Evolutionary conservation across 768 basidiomycete species (phyloP), one percentile per base, ranked within the genome.

Genomic region (Suillus discolor): DNA sequence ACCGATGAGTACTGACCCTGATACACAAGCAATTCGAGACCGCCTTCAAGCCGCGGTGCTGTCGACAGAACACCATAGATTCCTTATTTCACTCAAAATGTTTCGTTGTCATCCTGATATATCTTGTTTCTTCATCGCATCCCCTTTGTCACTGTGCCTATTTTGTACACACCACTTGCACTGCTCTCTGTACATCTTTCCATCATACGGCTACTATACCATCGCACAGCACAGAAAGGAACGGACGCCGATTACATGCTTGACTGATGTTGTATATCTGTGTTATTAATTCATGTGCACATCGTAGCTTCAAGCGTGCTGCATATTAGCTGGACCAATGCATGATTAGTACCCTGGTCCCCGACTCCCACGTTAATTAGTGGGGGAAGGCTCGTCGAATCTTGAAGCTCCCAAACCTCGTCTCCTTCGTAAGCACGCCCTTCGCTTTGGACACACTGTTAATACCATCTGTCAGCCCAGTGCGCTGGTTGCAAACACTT

Each of bases 171-270:
- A 59, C 38, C 38, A 59, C 39, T 28, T 25, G 16, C 57, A 41
- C 57, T 9, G 38, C 39, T 39, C 59, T 60, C 59, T 60, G 59
- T 60, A 60, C 59, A 60, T 42, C 41, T 60, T 60, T 60, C 41
- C 59, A 60, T 42, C 59, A 60, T 60, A 60, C 41, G 25, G 59
- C 12, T 60, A 60, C 59, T 28, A 60, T 60, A 60, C 59, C 59
- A 60, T 60, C 59, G 41, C 41, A 60, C 41, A 60, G 59, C 59
- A 44, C 59, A 60, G 42, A 60, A 60, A 60, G 59, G 59, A 60
- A 16, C 38, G 59, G 59, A 42, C 28, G 18, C 59, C 41, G 41
- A 60, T 60, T 42, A 60, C 25, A 60, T 44, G 39, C 59, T 60
- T 42, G 59, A 60, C 42, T 60, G 41, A 60, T 60, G 59, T 60